Evolutionary conservation across 1,284 basidiomycete species (phyloP).

Genomic region (Boletellus deceptivus): DNA sequence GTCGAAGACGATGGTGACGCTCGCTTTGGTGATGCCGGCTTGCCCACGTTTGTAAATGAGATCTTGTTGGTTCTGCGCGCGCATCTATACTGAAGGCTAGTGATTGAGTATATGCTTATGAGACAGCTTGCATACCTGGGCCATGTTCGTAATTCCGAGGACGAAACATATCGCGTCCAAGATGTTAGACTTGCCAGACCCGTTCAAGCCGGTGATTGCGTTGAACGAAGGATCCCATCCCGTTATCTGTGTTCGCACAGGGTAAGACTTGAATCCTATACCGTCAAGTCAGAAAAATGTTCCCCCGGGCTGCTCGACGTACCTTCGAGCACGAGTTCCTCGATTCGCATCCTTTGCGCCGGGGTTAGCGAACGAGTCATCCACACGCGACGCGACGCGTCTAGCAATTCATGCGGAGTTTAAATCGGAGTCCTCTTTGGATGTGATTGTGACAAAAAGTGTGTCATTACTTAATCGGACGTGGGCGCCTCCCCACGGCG

Average conservation of each 20-base stretch:
- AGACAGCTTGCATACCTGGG: slow-evolving; percentile 52
- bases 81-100: slow-evolving; percentile 57
- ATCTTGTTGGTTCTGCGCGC: slow-evolving; percentile 95
- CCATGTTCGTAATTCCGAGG: slow-evolving; percentile 93
- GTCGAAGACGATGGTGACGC: slow-evolving; percentile 98
- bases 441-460: not conserved
- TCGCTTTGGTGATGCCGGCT: slow-evolving; percentile 95
- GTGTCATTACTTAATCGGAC: not conserved
- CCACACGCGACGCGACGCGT: slow-evolving; percentile 35
- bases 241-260: slow-evolving; percentile 89
- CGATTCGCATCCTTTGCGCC: slow-evolving; percentile 63
- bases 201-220: slow-evolving; percentile 96
- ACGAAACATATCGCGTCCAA: slow-evolving; percentile 98
- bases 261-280: slow-evolving; percentile 94
- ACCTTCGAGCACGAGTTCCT: slow-evolving; percentile 81
- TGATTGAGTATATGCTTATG: not conserved
- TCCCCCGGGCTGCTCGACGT: not conserved
- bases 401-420: slow-evolving; percentile 25
- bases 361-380: not conserved
- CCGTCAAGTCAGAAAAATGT: slow-evolving; percentile 5
- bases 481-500: slow-evolving; percentile 7
- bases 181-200: slow-evolving; percentile 95
- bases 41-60: slow-evolving; percentile 98
- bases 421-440: not conserved
- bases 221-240: slow-evolving; percentile 98